Evolutionary conservation across 768 basidiomycete species (phyloP).

Genomic region (Trametes sanguinea): DNA sequence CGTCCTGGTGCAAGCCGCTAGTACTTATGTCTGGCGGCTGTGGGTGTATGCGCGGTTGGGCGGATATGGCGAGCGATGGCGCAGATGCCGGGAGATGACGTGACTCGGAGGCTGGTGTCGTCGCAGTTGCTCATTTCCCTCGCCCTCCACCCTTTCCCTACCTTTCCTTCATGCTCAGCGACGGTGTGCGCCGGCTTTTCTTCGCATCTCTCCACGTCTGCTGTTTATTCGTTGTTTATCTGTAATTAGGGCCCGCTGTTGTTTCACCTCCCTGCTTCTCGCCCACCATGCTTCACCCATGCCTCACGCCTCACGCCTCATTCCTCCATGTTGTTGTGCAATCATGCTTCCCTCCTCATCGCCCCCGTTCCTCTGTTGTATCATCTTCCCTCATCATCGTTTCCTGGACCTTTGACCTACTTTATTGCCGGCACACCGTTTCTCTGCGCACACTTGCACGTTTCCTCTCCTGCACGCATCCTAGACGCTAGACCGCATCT

Average conservation of each 20-base stretch:
- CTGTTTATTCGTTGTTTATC: background rate
- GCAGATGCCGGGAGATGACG: constrained; percentile 18
- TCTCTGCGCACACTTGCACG: background rate
- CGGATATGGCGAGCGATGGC: constrained; percentile 17
- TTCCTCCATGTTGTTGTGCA: constrained; percentile 7
- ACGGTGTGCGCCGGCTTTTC: constrained; percentile 12
- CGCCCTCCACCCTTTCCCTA: background rate
- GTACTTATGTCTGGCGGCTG: constrained; percentile 1
- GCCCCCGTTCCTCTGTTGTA: constrained; percentile 3
- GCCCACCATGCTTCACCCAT: background rate
- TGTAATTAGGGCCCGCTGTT: constrained; percentile 7
- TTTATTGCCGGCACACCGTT: constrained; percentile 17
- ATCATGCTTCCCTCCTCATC: constrained; percentile 1
- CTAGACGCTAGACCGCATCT: constrained; percentile 21
- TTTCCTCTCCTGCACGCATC: background rate
- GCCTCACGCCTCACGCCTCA: background rate
- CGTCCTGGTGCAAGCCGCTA: background rate
- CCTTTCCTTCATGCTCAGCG: background rate
- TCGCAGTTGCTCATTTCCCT: background rate
- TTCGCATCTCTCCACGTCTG: constrained; percentile 3
- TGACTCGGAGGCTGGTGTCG: constrained; percentile 2
- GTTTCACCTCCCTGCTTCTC: background rate
- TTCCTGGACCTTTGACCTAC: constrained; percentile 4
- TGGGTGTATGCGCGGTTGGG: background rate
- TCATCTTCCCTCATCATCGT: background rate